phyloP scores from a whole-genome alignment of 139 green algal species.

The Yamagishiella unicocca region DNA sequence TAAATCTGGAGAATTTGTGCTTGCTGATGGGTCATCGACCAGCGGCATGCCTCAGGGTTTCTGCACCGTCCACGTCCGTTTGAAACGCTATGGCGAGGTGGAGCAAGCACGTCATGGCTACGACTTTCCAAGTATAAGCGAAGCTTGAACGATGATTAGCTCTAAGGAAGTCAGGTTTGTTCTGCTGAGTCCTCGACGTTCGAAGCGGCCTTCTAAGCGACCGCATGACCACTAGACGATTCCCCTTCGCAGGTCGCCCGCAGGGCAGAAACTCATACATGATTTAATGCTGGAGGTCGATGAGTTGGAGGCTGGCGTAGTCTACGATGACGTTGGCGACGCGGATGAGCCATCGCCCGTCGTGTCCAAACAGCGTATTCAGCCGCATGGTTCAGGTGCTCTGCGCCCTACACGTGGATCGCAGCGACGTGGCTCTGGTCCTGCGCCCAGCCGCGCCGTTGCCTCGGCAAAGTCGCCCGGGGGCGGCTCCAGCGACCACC shows the following conservation, averaged over 20 bases:
- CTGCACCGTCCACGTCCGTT: too few relatives aligned
- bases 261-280: slow-evolving; percentile 13
- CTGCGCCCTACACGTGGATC: not conserved
- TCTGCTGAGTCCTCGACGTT: too few relatives aligned
- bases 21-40: too few relatives aligned
- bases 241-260: slow-evolving; percentile 27
- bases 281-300: slow-evolving; percentile 27
- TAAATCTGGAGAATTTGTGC: too few relatives aligned
- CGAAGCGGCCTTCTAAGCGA: too few relatives aligned
- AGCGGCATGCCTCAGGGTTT: too few relatives aligned
- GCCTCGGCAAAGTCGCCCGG: not conserved
- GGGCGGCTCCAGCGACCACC: not conserved
- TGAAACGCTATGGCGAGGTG: too few relatives aligned
- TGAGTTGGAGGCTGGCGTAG: not conserved
- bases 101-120: too few relatives aligned
- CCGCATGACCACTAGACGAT: too few relatives aligned
- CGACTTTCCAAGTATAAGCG: too few relatives aligned
- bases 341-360: not conserved
- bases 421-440: not conserved
- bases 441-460: not conserved
- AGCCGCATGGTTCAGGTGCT: not conserved
- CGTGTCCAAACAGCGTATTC: not conserved
- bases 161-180: slow-evolving; percentile 5
- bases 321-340: not conserved
- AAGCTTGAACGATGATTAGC: too few relatives aligned